A percentile compares a stretch with the other conserved stretches of the same genome.
Evolutionary conservation across 345 rosid species (phyloP).

Genomic region (Hypericum androsaemum): DNA sequence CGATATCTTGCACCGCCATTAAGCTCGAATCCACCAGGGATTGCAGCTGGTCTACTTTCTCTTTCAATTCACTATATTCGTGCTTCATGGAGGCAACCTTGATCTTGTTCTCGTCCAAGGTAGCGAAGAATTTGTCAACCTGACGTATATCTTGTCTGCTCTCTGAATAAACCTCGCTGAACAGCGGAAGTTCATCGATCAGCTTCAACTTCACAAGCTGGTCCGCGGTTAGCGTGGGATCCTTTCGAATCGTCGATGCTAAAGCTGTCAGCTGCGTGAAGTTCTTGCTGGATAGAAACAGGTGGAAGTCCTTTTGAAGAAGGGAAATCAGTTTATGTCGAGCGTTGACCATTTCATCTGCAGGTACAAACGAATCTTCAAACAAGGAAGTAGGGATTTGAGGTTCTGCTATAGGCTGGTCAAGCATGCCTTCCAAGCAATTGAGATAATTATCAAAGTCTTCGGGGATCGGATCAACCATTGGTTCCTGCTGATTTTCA

Average conservation of each 20-base stretch:
- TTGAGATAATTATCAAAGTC: conserved; percentile 58
- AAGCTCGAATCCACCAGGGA: conserved; percentile 34
- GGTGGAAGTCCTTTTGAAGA: conserved; percentile 3
- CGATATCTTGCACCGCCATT: conserved; percentile 36
- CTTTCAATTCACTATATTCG: conserved; percentile 52
- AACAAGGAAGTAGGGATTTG: conserved; percentile 5
- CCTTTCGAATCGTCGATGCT: conserved; percentile 39
- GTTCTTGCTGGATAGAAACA: conserved; percentile 32
- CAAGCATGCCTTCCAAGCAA: conserved; percentile 49
- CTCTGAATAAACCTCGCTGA: conserved; percentile 44
- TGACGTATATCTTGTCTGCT: conserved; percentile 32
- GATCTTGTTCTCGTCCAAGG: conserved; percentile 42
- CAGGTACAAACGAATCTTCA: conserved; percentile 17
- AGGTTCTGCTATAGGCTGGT: conserved; percentile 29
- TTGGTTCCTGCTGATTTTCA: conserved; percentile 15
- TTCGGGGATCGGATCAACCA: conserved; percentile 29
- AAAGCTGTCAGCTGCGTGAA: conserved; percentile 33
- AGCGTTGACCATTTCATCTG: conserved; percentile 42
- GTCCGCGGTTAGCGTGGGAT: conserved; percentile 48
- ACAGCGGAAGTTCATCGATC: conserved; percentile 54
- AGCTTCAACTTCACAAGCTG: conserved; percentile 54
- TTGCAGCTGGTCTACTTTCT: conserved; percentile 36
- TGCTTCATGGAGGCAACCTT: conserved; percentile 45
- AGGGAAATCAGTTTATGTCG: conserved; percentile 49
- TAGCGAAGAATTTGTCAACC: conserved; percentile 33